phyloP scores from a whole-genome alignment of 257 asterid genomes.

The Jacaranda mimosifolia region DNA sequence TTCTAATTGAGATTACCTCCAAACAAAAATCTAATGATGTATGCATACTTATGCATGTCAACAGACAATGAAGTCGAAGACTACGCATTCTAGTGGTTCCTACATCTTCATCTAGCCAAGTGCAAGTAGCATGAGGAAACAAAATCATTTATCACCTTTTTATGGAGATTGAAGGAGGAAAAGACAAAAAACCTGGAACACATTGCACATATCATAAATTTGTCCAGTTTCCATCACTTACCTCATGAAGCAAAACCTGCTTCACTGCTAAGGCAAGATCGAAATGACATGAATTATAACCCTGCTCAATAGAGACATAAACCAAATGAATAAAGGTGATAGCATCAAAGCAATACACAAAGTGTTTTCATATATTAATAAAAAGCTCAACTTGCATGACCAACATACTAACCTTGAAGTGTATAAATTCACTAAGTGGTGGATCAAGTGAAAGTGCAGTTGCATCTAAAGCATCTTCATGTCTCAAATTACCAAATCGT shows the following conservation, averaged over 20 bases:
- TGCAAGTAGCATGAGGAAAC: not conserved
- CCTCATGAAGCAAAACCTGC: slow-evolving; percentile 95
- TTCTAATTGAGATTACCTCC: not conserved
- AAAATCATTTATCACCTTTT: not conserved
- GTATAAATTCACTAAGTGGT: slow-evolving; percentile 65
- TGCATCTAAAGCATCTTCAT: slow-evolving; percentile 64
- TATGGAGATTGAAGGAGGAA: not conserved
- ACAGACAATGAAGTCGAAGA: not conserved
- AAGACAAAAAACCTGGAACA: slow-evolving; percentile 8
- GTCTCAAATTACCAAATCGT: slow-evolving; percentile 55
- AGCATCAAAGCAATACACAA: slow-evolving; percentile 29
- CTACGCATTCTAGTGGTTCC: not conserved
- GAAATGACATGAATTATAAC: slow-evolving; percentile 60
- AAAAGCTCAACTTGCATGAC: slow-evolving; percentile 23
- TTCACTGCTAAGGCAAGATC: slow-evolving; percentile 78
- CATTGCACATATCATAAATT: slow-evolving; percentile 6
- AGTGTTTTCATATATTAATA: slow-evolving; percentile 11
- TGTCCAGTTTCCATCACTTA: slow-evolving; percentile 40
- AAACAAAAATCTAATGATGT: slow-evolving; percentile 8
- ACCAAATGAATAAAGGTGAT: slow-evolving; percentile 28
- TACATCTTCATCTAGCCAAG: not conserved
- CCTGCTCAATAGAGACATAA: slow-evolving; percentile 61
- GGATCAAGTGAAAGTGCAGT: slow-evolving; percentile 81
- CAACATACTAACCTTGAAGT: slow-evolving; percentile 67
- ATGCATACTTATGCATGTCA: not conserved